phyloP scores from a whole-genome alignment of 176 grass and related monocot genomes.

The Phoenix dactylifera region DNA sequence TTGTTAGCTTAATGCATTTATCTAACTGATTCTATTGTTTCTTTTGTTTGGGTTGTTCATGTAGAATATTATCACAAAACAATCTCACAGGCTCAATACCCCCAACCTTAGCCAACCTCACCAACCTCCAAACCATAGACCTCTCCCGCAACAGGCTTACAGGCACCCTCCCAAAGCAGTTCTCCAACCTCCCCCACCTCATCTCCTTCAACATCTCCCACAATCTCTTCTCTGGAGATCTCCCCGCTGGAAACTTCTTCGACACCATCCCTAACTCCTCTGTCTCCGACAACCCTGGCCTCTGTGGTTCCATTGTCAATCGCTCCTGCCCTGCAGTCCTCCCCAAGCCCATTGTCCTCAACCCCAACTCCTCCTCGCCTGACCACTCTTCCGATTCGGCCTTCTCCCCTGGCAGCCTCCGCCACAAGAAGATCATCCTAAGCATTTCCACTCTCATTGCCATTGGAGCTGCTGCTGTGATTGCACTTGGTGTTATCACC shows the following conservation, averaged over 20 bases:
- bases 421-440: conserved; percentile 89
- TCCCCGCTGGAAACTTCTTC: conserved; percentile 79
- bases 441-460: conserved; percentile 89
- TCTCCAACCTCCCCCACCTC: conserved; percentile 48
- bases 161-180: conserved; percentile 53
- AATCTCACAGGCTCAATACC: conserved; percentile 54
- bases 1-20: no score
- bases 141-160: conserved; percentile 70
- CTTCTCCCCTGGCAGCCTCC: conserved; percentile 26
- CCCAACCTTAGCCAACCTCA: conserved; percentile 44
- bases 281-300: conserved; percentile 47
- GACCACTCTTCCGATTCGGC: conserved; percentile 24
- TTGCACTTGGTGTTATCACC: conserved; percentile 67
- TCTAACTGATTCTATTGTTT: no score
- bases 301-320: conserved; percentile 60
- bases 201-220: conserved; percentile 70
- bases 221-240: conserved; percentile 68
- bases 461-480: conserved; percentile 58
- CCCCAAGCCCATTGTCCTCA: conserved; percentile 93
- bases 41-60: conserved; percentile 14
- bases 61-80: conserved; percentile 80
- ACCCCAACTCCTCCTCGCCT: conserved; percentile 61
- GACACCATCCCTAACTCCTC: conserved; percentile 42
- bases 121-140: conserved; percentile 54
- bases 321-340: conserved; percentile 48